A percentile compares a stretch with the other conserved stretches of the same genome.
phyloP scores from a whole-genome alignment of 2,329 filamentous ascomycete genomes.

The Talaromyces atroroseus region DNA sequence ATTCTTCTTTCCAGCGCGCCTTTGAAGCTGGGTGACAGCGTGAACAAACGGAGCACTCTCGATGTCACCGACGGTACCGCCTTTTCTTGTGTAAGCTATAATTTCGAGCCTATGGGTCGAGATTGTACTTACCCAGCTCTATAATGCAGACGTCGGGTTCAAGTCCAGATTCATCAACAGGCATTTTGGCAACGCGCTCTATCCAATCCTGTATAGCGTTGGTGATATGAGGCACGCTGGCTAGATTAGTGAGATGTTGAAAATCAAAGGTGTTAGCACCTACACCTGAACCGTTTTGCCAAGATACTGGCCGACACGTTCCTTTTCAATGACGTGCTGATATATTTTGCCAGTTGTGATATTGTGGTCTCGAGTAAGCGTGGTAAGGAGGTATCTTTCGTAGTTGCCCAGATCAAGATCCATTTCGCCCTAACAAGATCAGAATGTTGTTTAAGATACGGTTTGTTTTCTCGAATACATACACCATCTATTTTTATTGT shows the following conservation, averaged over 20 bases:
- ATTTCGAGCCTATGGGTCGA: constrained; percentile 33
- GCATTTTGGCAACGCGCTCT: constrained; percentile 73
- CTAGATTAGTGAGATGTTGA: constrained; percentile 54
- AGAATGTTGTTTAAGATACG: neutral
- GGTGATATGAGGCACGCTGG: constrained; percentile 79
- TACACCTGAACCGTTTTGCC: constrained; percentile 11
- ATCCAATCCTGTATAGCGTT: constrained; percentile 92
- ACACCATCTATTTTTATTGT: neutral
- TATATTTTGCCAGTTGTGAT: constrained; percentile 98
- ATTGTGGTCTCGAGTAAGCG: constrained; percentile 80
- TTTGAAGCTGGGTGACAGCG: constrained; percentile 70
- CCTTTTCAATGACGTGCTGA: constrained; percentile 71
- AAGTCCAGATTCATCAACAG: constrained; percentile 76
- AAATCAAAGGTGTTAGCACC: neutral
- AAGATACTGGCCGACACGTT: constrained; percentile 11
- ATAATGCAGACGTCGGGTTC: constrained; percentile 87
- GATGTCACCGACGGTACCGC: constrained; percentile 54
- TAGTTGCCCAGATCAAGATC: constrained; percentile 73
- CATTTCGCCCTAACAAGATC: neutral
- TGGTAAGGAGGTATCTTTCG: constrained; percentile 74
- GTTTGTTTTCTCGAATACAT: neutral
- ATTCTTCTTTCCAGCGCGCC: constrained; percentile 66
- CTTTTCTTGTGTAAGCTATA: constrained; percentile 38
- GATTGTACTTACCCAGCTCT: constrained; percentile 44
- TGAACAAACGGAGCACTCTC: constrained; percentile 83